These are phyloP conservation scores for Macrolepiota dolichaula DNA, from an alignment of 768 basidiomycete species.

Conservation along the genomic window DNA sequence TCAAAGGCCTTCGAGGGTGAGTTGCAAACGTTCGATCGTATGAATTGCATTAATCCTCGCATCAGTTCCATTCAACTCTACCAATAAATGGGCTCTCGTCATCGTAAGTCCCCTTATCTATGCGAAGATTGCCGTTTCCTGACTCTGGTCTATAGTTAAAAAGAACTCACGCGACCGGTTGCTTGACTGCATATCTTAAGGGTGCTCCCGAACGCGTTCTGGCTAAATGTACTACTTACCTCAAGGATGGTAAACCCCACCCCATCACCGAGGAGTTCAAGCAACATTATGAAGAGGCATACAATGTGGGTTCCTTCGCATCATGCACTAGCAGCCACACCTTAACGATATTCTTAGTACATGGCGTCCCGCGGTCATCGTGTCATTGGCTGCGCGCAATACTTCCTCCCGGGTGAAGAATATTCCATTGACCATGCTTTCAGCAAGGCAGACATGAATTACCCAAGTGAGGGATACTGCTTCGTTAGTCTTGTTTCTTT, in stretches of 20 bases:
- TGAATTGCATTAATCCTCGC: background rate
- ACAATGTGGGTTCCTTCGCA: constrained; percentile 39
- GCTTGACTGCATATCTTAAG: constrained; percentile 56
- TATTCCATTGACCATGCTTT: constrained; percentile 49
- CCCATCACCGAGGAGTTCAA: constrained; percentile 58
- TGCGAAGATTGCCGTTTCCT: background rate
- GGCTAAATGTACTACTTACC: constrained; percentile 57
- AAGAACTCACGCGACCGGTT: constrained; percentile 48
- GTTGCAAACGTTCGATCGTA: background rate
- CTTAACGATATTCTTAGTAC: constrained; percentile 39
- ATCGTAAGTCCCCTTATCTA: constrained; percentile 40
- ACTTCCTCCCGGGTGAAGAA: constrained; percentile 44
- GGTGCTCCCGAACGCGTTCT: constrained; percentile 70
- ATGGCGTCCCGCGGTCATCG: constrained; percentile 78
- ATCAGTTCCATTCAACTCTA: constrained; percentile 66
- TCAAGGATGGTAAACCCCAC: constrained; percentile 44
- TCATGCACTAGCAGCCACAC: background rate
- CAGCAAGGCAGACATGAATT: constrained; percentile 50
- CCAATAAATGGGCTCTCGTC: constrained; percentile 71
- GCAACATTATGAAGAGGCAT: constrained; percentile 53
- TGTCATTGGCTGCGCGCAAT: constrained; percentile 70
- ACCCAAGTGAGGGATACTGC: constrained; percentile 54
- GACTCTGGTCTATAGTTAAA: constrained; percentile 37
- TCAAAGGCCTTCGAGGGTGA: constrained; percentile 61
- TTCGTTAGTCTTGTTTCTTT: constrained; percentile 66